Base-by-base conservation (phyloP, 768 basidiomycete species). In the Clitopilus hobsonii region DNA sequence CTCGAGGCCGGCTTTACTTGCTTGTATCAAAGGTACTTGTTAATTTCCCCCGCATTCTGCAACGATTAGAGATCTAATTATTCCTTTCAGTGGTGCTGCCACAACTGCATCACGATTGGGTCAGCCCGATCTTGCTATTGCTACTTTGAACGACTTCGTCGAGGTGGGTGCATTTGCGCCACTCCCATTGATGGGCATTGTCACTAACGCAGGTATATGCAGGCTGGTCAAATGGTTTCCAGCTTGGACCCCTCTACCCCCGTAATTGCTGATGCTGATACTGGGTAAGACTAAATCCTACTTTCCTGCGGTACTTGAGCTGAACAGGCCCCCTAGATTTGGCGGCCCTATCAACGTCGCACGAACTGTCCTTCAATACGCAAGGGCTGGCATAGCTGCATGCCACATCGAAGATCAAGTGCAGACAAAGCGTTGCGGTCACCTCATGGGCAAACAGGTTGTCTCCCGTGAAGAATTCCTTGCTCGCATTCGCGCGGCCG, bases 391-490 rank as follows among this genome's bases (percentile, higher is more conserved):
- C 25, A 82, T 89, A 20, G 89, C 88, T 16, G 89, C 74, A 3
- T 75, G 88, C 62, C 88, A 91, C 65, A 89, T 91, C 32, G 88
- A 91, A 67, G 88, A 89, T 62, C 88, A 91, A 69, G 86, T 89
- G 0, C 89, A 89, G 65, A 89, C 86, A 1, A 90, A 90, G 67
- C 81, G 88, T 54, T 91, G 88, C 56, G 88, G 89, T 0, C 89
- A 91, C 65, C 71, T 91, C 41, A 76, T 88, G 65, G 89, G 89
- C 49, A 91, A 91, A 68, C 87, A 89, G 65, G 87, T 91, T 38
- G 88, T 91, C 29, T 88, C 86, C 5, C 80, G 86, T 1, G 88
- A 90, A 63, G 89, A 88, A 63, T 87, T 87, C 58, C 51, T 88
- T 25, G 85, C 82, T 8, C 84, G 88, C 36, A 84, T 91, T 60